phyloP scores from a whole-genome alignment of 805 yeast species.

The Saturnispora mendoncae region DNA sequence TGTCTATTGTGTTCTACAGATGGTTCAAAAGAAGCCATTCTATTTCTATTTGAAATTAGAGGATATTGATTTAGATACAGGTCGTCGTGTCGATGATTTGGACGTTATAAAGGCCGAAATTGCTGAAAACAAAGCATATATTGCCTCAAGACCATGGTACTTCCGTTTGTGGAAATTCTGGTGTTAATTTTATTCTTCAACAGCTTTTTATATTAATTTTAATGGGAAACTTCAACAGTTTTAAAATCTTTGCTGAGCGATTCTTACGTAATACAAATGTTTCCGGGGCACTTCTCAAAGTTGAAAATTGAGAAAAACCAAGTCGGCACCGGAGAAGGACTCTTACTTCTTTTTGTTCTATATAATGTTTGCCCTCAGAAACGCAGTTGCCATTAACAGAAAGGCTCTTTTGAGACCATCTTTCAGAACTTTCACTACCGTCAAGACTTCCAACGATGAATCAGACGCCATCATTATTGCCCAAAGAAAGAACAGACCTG shows the following conservation, averaged over 20 bases:
- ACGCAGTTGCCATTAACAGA: constrained; percentile 13
- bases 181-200: constrained; percentile 31
- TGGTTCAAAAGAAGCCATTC: constrained; percentile 31
- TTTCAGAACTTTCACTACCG: constrained; percentile 31
- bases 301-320: background rate
- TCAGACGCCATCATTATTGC: constrained; percentile 64
- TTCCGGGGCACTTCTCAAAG: background rate
- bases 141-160: constrained; percentile 38
- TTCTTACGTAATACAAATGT: background rate
- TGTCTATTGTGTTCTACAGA: constrained; percentile 25
- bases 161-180: constrained; percentile 46
- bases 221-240: constrained; percentile 3
- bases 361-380: constrained; percentile 19
- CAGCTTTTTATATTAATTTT: background rate
- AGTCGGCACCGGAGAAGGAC: constrained; percentile 7
- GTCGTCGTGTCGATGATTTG: constrained; percentile 52
- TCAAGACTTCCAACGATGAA: constrained; percentile 47
- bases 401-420: constrained; percentile 17
- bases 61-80: constrained; percentile 53
- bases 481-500: constrained; percentile 84
- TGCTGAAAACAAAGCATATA: constrained; percentile 44
- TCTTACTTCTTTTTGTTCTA: constrained; percentile 6
- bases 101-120: constrained; percentile 49
- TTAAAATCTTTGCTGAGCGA: background rate
- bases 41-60: constrained; percentile 33